Base-by-base conservation (phyloP, 129 eudicot species). In the Sambucus nigra region DNA sequence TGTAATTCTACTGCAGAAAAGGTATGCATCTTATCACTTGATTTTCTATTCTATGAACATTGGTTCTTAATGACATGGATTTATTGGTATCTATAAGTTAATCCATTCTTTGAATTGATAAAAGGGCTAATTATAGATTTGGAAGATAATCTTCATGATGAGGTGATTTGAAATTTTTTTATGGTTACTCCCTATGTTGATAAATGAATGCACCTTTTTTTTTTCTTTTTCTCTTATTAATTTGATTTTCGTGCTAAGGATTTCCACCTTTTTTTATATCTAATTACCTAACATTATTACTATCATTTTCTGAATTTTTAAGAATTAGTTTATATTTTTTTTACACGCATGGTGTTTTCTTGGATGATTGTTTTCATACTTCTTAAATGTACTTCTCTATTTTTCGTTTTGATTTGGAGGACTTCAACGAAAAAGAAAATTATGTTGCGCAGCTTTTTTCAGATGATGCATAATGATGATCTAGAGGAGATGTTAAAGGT, bases 401-500 rank as follows among this genome's bases (percentile, higher is more conserved):
- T 28, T 33, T 66, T n/a, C 70, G 86, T 95, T 70, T 82, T 75
- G 98, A 91, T 57, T 94, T 82, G 67, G 97, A 88, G 55, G 99
- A 91, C 57, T 91, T 91, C 60, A 72, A 71, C 49, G 99, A 91
- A 72, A 95, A 91, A 57, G 95, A 91, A 74, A 91, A 82, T 66
- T 83, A 83, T 55, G 99, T 91, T 71, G 89, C 99, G 33, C 94
- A 95, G 56, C 94, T 91, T 59, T n/a, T 79, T 91, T 55, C 99
- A 91, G 53, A 82, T 91, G 92, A 65, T 91, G 58, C 64, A 91
- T 60, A 82, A 74, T 76, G 84, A 79, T 65, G 84, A 91, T 57
- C 89, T 87, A 45, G 86, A 76, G 65, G 95, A 91, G 78, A 91
- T 86, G 99, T 63, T 91, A 55, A 82, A 86, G 94, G 99, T 85